These are phyloP conservation scores for Rhizopus sp. DNA, from an alignment of 371 early-diverging fungal species.

Conservation along the genomic window DNA sequence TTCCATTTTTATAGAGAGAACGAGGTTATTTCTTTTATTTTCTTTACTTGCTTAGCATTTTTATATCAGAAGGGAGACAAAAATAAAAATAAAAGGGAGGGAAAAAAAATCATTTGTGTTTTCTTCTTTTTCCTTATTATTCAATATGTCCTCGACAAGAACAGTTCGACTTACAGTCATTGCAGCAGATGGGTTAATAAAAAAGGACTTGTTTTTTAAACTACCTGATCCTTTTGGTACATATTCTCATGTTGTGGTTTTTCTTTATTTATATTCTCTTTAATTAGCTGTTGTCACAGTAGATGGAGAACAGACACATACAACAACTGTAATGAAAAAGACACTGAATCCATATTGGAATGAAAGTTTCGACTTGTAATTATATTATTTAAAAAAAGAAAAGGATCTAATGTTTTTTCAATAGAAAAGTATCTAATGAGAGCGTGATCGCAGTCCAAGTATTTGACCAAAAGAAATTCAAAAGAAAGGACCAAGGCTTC, in stretches of 20 bases:
- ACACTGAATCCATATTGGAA: slow-evolving; percentile 87
- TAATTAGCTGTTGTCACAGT: slow-evolving; percentile 83
- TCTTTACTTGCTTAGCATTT: slow-evolving; percentile 35
- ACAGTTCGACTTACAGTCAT: slow-evolving; percentile 68
- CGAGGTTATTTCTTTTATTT: slow-evolving; percentile 25
- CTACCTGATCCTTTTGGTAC: slow-evolving; percentile 69
- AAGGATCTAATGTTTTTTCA: background rate
- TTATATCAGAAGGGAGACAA: slow-evolving; percentile 31
- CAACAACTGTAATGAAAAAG: slow-evolving; percentile 79
- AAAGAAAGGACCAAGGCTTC: slow-evolving; percentile 94
- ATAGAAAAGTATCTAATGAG: slow-evolving; percentile 70
- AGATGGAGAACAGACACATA: slow-evolving; percentile 87
- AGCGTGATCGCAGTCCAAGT: slow-evolving; percentile 93
- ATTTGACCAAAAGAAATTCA: slow-evolving; percentile 96
- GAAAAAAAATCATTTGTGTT: slow-evolving; percentile 5
- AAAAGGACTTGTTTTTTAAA: slow-evolving; percentile 84
- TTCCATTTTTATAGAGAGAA: too few species aligned
- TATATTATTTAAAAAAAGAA: background rate
- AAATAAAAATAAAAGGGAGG: background rate
- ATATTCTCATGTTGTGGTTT: background rate
- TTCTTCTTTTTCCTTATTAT: slow-evolving; percentile 3
- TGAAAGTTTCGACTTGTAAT: slow-evolving; percentile 72
- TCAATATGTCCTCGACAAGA: slow-evolving; percentile 38
- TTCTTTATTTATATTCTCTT: slow-evolving; percentile 76
- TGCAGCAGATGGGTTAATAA: slow-evolving; percentile 91